Base-by-base conservation (phyloP, 1,139 yeast species). In the Kodamaea sp. region DNA sequence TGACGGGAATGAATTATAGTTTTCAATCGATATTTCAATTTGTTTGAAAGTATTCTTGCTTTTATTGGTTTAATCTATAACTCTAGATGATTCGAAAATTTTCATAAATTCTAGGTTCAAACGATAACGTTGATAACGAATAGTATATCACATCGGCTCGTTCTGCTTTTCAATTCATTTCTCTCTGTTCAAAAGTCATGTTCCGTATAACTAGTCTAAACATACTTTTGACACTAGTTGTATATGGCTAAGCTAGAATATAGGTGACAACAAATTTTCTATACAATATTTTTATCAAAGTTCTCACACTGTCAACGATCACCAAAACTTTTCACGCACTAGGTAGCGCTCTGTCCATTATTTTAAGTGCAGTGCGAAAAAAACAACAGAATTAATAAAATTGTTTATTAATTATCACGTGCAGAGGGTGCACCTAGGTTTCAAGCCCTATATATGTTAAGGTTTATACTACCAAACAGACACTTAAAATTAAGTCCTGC, bases 211-310 rank as follows among this genome's bases (percentile, higher is more conserved):
- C 20, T 4, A 15, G 20, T 15, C 8, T 15, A 24, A 31, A 41
- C 44, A 38, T 41, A 41, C 44, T 41, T 41, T 38, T 34, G 39
- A 29, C 28, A 31, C 29, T 41, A 34, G 41, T 35, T 41, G 32
- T 37, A 32, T 35, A 36, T 26, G 34, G 34, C 31, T 35, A 15
- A 15, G 20, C 20, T 8, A n/a, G 24, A 20, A 38, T 11, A 9
- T 15, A 23, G 35, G 31, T 30, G 20, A 15, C 35, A 34, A 40
- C 36, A 29, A 27, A 31, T 40, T 32, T 35, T 39, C 10, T 26
- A 26, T n/a, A 26, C 11, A 10, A 26, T 26, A 26, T 26, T 26
- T 10, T 26, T 26, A 26, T 26, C 28, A 26, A 10, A 10, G 10
- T 26, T 26, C 20, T 15, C 20, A 4, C 20, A 15, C 20, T 15